Evolutionary conservation across 331 rosid genomes (phyloP).

Genomic region (Saraca asoca): DNA sequence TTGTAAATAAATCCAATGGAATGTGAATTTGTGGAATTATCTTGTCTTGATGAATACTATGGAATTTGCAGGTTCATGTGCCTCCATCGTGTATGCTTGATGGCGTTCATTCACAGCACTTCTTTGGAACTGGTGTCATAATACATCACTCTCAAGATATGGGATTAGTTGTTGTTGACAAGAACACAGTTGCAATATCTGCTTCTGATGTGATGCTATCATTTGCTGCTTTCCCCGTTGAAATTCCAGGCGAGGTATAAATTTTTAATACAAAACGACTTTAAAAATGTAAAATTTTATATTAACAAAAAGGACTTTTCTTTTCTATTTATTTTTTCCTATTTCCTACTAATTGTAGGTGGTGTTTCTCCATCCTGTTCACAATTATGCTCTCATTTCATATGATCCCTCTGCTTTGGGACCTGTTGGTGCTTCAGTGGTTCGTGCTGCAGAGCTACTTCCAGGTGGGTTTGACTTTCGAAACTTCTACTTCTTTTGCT

Average conservation of each 20-base stretch:
- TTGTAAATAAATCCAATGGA: constrained; percentile 11
- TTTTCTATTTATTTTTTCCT: constrained; percentile 21
- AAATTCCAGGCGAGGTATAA: constrained; percentile 93
- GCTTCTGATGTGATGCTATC: constrained; percentile 89
- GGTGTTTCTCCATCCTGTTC: constrained; percentile 94
- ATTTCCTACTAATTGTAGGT: constrained; percentile 58
- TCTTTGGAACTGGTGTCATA: constrained; percentile 92
- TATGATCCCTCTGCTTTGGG: constrained; percentile 96
- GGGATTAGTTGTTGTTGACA: constrained; percentile 91
- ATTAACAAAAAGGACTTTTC: constrained; percentile 6
- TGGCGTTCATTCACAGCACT: constrained; percentile 93
- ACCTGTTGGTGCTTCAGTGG: constrained; percentile 73
- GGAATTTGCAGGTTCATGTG: constrained; percentile 79
- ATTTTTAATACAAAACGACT: constrained; percentile 27
- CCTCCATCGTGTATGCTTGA: constrained; percentile 97
- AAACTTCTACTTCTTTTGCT: not conserved
- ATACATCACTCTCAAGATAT: constrained; percentile 75
- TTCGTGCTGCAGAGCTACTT: constrained; percentile 85
- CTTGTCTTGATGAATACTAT: constrained; percentile 26
- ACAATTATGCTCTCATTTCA: constrained; percentile 87
- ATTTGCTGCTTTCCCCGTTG: constrained; percentile 90
- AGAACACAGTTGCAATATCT: constrained; percentile 89
- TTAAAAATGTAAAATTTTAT: constrained; percentile 16
- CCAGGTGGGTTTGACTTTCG: constrained; percentile 60
- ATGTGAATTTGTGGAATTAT: not conserved